Percentiles rank a stretch among this genome's conserved stretches.
phyloP scores from a whole-genome alignment of 805 yeast species.

The Lachancea thermotolerans region DNA sequence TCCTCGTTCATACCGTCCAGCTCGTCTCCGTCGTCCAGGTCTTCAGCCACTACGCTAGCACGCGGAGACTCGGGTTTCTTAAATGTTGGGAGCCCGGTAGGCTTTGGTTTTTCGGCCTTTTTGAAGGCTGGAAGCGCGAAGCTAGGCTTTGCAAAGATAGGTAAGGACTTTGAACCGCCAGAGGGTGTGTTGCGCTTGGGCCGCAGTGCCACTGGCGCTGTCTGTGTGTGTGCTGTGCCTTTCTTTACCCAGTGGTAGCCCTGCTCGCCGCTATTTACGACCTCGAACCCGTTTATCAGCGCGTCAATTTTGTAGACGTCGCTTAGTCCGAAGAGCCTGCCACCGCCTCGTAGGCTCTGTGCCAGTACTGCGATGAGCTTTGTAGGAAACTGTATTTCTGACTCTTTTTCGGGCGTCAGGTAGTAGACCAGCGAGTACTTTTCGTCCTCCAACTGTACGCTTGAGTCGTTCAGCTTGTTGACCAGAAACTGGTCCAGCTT shows the following conservation, averaged over 20 bases:
- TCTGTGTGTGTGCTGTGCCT: constrained; percentile 25
- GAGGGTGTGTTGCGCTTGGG: constrained; percentile 16
- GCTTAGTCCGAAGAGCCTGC: constrained; percentile 47
- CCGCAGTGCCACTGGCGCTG: constrained; percentile 32
- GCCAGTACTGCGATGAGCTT: constrained; percentile 37
- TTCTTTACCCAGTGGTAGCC: constrained; percentile 54
- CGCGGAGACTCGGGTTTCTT: constrained; percentile 11
- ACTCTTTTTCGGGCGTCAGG: constrained; percentile 48
- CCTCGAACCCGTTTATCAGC: constrained; percentile 55
- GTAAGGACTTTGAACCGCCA: background rate
- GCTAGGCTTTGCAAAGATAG: constrained; percentile 10
- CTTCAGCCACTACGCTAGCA: constrained; percentile 1
- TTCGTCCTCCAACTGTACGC: constrained; percentile 34
- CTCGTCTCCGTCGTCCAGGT: constrained; percentile 14
- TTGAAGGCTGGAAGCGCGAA: constrained; percentile 22
- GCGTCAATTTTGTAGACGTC: constrained; percentile 44
- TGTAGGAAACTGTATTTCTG: constrained; percentile 40
- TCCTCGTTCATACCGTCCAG: constrained; percentile 20
- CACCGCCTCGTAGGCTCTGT: constrained; percentile 37
- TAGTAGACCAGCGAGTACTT: constrained; percentile 43
- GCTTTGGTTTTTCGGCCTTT: constrained; percentile 13
- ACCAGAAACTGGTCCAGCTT: constrained; percentile 46
- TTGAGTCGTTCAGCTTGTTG: constrained; percentile 48
- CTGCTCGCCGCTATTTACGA: constrained; percentile 26
- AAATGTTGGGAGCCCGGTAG: constrained; percentile 26